These are phyloP conservation scores for Bacterosira constricta DNA, from an alignment of 108 stramenopile genomes.

Conservation along the genomic window DNA sequence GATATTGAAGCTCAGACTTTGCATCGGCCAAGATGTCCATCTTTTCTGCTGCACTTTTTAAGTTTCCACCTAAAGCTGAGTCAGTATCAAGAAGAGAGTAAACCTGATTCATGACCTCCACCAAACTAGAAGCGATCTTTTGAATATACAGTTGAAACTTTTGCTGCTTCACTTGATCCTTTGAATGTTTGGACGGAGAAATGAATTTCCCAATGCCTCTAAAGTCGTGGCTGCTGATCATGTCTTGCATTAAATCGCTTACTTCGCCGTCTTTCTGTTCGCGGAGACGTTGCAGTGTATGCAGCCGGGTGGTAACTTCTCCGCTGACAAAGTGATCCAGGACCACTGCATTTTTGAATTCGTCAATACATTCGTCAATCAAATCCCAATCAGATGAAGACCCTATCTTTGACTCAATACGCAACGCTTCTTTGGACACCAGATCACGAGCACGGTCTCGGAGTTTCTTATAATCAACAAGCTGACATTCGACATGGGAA, in stretches of 20 bases:
- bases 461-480: slow-evolving; percentile 16
- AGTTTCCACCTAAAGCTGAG: slow-evolving; percentile 2
- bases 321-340: slow-evolving; percentile 43
- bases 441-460: slow-evolving; percentile 25
- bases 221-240: slow-evolving; percentile 52
- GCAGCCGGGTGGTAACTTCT: slow-evolving; percentile 36
- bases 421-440: slow-evolving; percentile 31
- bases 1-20: slow-evolving; percentile 22
- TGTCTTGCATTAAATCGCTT: slow-evolving; percentile 32
- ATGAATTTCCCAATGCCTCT: slow-evolving; percentile 49
- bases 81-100: slow-evolving; percentile 10
- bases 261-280: slow-evolving; percentile 52
- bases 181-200: slow-evolving; percentile 41
- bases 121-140: slow-evolving; percentile 27
- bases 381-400: slow-evolving; percentile 52
- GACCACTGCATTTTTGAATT: slow-evolving; percentile 33
- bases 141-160: slow-evolving; percentile 29
- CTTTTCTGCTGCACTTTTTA: slow-evolving; percentile 19
- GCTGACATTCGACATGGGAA: not conserved
- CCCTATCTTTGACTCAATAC: slow-evolving; percentile 41
- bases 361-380: slow-evolving; percentile 37
- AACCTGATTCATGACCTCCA: not conserved
- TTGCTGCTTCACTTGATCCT: slow-evolving; percentile 55
- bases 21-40: slow-evolving; percentile 41
- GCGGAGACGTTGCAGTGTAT: slow-evolving; percentile 39